These are phyloP conservation scores for Fusarium sp. DNA, from an alignment of 2,329 filamentous ascomycete genomes.

Conservation along the genomic window DNA sequence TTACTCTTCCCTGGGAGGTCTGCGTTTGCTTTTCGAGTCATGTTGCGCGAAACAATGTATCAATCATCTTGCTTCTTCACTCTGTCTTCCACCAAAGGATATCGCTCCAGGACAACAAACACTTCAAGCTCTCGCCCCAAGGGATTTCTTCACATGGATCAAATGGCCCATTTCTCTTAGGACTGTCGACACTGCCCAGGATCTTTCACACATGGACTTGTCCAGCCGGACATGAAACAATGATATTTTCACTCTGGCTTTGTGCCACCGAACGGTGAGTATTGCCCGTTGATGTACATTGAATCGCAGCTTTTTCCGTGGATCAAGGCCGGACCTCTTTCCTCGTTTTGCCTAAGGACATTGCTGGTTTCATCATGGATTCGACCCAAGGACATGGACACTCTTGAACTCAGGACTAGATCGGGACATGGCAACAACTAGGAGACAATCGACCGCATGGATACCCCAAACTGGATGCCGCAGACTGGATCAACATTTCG, in stretches of 20 bases:
- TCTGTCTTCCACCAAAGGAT: slow-evolving; percentile 39
- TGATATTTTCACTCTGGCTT: slow-evolving; percentile 38
- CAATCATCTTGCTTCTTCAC: slow-evolving; percentile 41
- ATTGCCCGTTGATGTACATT: slow-evolving; percentile 49
- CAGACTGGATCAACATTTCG: slow-evolving; percentile 18
- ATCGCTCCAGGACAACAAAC: slow-evolving; percentile 29
- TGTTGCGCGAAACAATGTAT: slow-evolving; percentile 49
- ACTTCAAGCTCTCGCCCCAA: slow-evolving; percentile 16
- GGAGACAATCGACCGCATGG: slow-evolving; percentile 22
- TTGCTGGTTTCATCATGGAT: slow-evolving; percentile 26
- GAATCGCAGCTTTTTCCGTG: slow-evolving; percentile 33
- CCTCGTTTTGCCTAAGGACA: slow-evolving; percentile 30
- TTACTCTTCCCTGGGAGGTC: slow-evolving; percentile 58
- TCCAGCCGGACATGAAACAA: slow-evolving; percentile 50
- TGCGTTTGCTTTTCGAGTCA: slow-evolving; percentile 51
- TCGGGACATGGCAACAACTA: slow-evolving; percentile 24
- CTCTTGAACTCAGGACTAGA: not conserved
- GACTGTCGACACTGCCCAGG: slow-evolving; percentile 22
- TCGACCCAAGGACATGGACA: slow-evolving; percentile 31
- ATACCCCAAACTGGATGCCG: not conserved
- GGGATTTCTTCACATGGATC: slow-evolving; percentile 18
- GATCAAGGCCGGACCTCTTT: slow-evolving; percentile 42
- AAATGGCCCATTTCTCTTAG: slow-evolving; percentile 17
- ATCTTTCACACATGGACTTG: slow-evolving; percentile 42
- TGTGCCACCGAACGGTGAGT: slow-evolving; percentile 51